Conservation (phyloP, 176 grass and related monocot genomes). For the Oryza punctata region DNA sequence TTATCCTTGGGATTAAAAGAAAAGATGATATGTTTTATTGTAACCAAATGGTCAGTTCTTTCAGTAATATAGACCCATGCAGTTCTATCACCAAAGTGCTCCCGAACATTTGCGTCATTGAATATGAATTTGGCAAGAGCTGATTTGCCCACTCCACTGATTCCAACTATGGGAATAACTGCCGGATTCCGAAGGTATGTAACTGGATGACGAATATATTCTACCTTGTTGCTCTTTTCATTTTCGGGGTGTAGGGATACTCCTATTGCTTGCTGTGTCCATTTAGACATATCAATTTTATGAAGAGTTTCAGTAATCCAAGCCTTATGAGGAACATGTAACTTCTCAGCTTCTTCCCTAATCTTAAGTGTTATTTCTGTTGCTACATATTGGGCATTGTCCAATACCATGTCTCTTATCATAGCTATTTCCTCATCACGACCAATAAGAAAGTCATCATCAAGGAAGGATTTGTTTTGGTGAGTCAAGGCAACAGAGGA, state of each 20-base stretch:
- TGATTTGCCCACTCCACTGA: conserved; percentile 28
- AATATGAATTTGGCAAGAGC: conserved; percentile 3
- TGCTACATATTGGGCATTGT: neutral
- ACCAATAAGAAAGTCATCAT: neutral
- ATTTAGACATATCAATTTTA: neutral
- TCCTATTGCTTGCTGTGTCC: neutral
- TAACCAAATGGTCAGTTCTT: conserved; percentile 4
- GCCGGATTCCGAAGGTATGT: conserved; percentile 8
- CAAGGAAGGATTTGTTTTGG: neutral
- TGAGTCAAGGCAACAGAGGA: neutral
- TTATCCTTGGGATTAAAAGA: neutral
- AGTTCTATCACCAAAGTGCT: neutral
- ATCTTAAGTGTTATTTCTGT: neutral
- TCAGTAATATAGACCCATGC: conserved; percentile 20
- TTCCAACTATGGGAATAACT: conserved; percentile 35
- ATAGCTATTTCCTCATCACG: conserved; percentile 30
- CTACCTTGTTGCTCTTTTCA: neutral
- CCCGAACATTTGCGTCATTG: neutral
- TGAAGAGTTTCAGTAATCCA: conserved; percentile 24
- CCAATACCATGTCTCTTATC: conserved; percentile 19
- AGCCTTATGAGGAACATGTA: conserved; percentile 23
- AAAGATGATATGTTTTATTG: neutral
- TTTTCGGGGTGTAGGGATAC: neutral
- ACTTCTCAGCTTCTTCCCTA: neutral
- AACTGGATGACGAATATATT: neutral